Evolutionary conservation across 148 eudicot species (phyloP), one percentile per base, ranked within the genome.

Genomic region (Nepenthes mirabilis): DNA sequence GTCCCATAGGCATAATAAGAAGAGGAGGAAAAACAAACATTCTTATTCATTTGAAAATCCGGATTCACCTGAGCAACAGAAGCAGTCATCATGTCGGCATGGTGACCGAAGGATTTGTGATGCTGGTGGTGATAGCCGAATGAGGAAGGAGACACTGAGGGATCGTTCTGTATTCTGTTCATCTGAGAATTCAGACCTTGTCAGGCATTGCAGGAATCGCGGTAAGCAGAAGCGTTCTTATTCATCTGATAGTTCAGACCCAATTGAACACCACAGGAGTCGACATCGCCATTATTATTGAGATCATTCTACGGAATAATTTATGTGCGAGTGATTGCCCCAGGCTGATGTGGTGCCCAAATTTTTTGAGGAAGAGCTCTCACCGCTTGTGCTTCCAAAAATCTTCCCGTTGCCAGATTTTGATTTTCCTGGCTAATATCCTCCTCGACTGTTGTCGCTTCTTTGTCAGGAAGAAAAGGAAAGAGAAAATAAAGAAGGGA

Each of bases 21-120:
- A 64, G 69, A 68, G 64, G 50, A 61, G 75, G 43, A 68, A 67
- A 47, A 68, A 68, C 61, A 57, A 58, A 47, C 69, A 58, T 64
- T 58, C 61, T 55, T 58, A 60, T 60, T 59, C 76, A 36, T 68
- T 67, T 37, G 74, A 76, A 5, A 67, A 62, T 60, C 65, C 60
- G 35, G 70, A 69, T 9, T 69, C 66, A 4, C 68, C 68, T 35
- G 58, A 59, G 55, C 60, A 37, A 34, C 64, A 40, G 1, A 43
- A 55, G n/a, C 40, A 6, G 14, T 23, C 49, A 9, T 36, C 14
- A 36, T 32, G 40, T 37, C 55, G 67, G 9, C 51, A 33, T 11
- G 34, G 37, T 51, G 35, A 56, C n/a, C 33, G 53, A 33, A 5
- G 43, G 32, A 40, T 48, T 36, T 14, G 9, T 54, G 67, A 40